Evolutionary conservation across 176 grass and related monocot genomes (phyloP).

Genomic region (Lolium perenne): DNA sequence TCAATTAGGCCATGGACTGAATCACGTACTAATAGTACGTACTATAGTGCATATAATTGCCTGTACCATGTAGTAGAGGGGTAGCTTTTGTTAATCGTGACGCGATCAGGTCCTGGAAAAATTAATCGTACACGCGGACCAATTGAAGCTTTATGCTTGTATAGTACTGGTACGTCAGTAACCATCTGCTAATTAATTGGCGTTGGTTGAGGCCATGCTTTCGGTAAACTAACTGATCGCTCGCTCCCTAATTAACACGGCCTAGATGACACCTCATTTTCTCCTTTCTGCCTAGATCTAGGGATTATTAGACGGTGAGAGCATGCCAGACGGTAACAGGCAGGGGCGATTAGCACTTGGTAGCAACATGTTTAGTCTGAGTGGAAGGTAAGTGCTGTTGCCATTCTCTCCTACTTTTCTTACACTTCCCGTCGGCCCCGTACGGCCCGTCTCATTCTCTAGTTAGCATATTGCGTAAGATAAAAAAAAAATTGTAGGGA

Average conservation of each 20-base stretch:
- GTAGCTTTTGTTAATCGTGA: constrained; percentile 22
- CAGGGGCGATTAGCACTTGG: neutral
- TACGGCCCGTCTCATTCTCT: neutral
- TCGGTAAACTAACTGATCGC: constrained; percentile 26
- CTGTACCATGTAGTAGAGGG: neutral
- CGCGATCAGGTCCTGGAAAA: constrained; percentile 6
- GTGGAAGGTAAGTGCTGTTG: neutral
- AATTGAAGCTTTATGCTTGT: neutral
- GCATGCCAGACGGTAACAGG: neutral
- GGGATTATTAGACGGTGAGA: neutral
- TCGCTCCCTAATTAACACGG: constrained; percentile 19
- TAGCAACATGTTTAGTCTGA: neutral
- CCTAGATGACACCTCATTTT: neutral
- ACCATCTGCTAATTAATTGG: constrained; percentile 33
- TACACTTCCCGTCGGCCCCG: neutral
- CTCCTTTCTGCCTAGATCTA: neutral
- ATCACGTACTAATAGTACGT: neutral
- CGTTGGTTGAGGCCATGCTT: constrained; percentile 42
- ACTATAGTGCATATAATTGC: neutral
- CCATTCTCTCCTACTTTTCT: neutral
- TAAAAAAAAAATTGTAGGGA: neutral
- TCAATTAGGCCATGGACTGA: neutral
- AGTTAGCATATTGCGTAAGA: neutral
- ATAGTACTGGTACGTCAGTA: neutral
- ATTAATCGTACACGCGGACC: neutral